A percentile compares a stretch with the other conserved stretches of the same genome.
Conservation (phyloP, 2,329 filamentous ascomycete species). For the Claviceps cyperi region DNA sequence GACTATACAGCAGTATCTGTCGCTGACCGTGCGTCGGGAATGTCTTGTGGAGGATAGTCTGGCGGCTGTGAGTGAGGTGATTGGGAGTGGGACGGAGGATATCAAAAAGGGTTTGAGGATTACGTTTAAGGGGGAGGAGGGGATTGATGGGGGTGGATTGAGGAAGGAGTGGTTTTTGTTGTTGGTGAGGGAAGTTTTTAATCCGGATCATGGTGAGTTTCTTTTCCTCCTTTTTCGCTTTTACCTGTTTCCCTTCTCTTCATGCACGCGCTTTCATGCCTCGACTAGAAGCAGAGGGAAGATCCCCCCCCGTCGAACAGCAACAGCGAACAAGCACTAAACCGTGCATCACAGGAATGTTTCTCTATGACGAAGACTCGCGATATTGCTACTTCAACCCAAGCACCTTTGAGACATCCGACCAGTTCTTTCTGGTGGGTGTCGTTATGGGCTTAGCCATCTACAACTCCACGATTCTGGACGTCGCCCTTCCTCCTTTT, state of each 20-base stretch:
- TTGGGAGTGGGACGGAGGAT: constrained; percentile 67
- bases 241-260: neutral
- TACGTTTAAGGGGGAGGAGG: constrained; percentile 77
- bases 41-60: constrained; percentile 83
- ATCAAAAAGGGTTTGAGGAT: constrained; percentile 84
- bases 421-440: constrained; percentile 83
- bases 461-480: constrained; percentile 87
- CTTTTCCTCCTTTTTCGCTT: neutral
- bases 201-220: constrained; percentile 66
- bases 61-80: constrained; percentile 68
- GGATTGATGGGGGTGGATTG: constrained; percentile 76
- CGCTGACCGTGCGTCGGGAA: constrained; percentile 64
- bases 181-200: constrained; percentile 78
- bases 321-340: too few relatives aligned
- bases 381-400: constrained; percentile 89
- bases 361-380: constrained; percentile 83
- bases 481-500: constrained; percentile 77
- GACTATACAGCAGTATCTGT: constrained; percentile 61
- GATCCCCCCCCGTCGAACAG: too few relatives aligned
- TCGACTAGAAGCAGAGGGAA: too few relatives aligned
- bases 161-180: constrained; percentile 93
- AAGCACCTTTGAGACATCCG: constrained; percentile 74
- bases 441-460: constrained; percentile 80
- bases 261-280: too few relatives aligned
- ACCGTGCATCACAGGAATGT: constrained; percentile 48